Evolutionary conservation across 306 rosid genomes (phyloP).

Genomic region (Sicyos edulis): DNA sequence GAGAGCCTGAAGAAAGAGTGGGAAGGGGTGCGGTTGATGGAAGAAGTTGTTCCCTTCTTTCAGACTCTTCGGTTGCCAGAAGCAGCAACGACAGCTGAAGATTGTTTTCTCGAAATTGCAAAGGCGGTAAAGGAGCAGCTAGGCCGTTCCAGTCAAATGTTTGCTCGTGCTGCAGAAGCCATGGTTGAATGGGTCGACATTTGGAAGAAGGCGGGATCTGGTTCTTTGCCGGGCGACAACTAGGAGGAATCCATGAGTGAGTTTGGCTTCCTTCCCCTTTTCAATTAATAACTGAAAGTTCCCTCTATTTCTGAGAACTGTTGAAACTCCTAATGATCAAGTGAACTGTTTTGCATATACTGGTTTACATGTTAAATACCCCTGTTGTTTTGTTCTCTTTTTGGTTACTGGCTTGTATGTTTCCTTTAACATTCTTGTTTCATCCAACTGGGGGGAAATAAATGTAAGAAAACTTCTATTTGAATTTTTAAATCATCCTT

Average conservation of each 20-base stretch:
- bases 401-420: not conserved
- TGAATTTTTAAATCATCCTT: too few species aligned
- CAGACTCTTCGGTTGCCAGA: slow-evolving; percentile 58
- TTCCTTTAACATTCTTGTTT: slow-evolving; percentile 7
- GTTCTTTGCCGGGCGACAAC: slow-evolving; percentile 6
- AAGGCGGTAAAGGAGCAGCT: slow-evolving; percentile 69
- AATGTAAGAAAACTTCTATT: not conserved
- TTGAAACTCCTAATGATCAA: slow-evolving; percentile 5
- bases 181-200: slow-evolving; percentile 83
- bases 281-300: not conserved
- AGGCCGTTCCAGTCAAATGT: slow-evolving; percentile 75
- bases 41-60: slow-evolving; percentile 92
- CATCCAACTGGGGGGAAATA: not conserved
- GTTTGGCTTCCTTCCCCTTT: not conserved
- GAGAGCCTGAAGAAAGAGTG: slow-evolving; percentile 95
- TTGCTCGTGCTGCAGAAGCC: slow-evolving; percentile 63
- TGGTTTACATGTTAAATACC: not conserved
- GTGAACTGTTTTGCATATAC: not conserved
- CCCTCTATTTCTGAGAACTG: slow-evolving; percentile 8
- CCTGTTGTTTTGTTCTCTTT: not conserved
- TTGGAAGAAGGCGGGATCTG: slow-evolving; percentile 65
- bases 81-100: slow-evolving; percentile 65
- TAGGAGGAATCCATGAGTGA: slow-evolving; percentile 3
- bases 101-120: slow-evolving; percentile 65
- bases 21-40: slow-evolving; percentile 97